phyloP scores from a whole-genome alignment of 768 basidiomycete genomes.

The Mycena capillaripes region DNA sequence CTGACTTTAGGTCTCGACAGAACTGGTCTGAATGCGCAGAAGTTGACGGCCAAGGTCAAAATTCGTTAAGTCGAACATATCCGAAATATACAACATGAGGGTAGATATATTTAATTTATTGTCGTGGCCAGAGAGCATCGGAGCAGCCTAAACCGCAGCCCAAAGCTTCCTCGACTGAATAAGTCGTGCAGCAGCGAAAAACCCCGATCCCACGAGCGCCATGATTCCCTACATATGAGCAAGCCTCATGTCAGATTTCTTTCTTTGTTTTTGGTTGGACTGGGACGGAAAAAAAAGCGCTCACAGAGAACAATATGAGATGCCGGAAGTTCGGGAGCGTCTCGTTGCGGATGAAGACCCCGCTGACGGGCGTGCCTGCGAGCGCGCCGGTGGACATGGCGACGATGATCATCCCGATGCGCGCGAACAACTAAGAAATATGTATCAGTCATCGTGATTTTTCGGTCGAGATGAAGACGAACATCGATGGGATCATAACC shows the following conservation, averaged over 20 bases:
- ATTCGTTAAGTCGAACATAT: too few relatives aligned
- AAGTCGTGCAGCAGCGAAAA: slow-evolving; percentile 21
- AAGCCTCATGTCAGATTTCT: background rate
- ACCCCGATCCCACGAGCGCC: slow-evolving; percentile 26
- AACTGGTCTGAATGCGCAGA: too few relatives aligned
- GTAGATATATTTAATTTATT: too few relatives aligned
- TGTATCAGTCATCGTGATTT: too few relatives aligned
- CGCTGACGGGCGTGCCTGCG: slow-evolving; percentile 42
- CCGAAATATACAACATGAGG: too few relatives aligned
- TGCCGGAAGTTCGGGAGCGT: slow-evolving; percentile 39
- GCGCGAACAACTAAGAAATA: too few relatives aligned
- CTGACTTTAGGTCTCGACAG: too few relatives aligned
- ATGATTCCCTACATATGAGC: slow-evolving; percentile 13
- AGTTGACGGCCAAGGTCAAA: too few relatives aligned
- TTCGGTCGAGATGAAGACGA: too few relatives aligned
- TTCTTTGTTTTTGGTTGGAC: too few relatives aligned
- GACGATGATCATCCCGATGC: slow-evolving; percentile 41
- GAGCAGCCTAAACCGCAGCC: slow-evolving; percentile 15
- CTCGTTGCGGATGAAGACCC: slow-evolving; percentile 37
- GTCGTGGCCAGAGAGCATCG: too few relatives aligned
- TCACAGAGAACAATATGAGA: slow-evolving; percentile 43
- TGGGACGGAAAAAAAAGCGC: background rate
- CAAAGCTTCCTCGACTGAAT: slow-evolving; percentile 15
- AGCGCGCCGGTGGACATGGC: slow-evolving; percentile 43
- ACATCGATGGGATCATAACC: too few relatives aligned